Evolutionary conservation across 305 asterid genomes (phyloP).

Genomic region (Euphrasia arctica): DNA sequence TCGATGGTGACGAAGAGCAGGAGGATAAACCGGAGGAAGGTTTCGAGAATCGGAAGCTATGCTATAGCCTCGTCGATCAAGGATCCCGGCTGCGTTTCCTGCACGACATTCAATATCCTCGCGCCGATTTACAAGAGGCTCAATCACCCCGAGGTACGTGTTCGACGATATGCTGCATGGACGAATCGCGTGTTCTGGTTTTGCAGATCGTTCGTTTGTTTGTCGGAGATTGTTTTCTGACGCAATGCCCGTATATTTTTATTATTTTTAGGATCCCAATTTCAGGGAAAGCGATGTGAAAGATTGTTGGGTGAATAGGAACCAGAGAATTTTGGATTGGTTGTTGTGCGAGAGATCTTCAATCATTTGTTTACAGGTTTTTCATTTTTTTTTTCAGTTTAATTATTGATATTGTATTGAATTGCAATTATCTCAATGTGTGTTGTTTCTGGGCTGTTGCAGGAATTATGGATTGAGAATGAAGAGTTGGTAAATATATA

Average conservation of each 20-base stretch:
- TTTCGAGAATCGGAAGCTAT: constrained; percentile 70
- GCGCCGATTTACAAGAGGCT: constrained; percentile 96
- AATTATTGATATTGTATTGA: constrained; percentile 11
- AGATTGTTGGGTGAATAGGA: constrained; percentile 79
- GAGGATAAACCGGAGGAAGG: constrained; percentile 48
- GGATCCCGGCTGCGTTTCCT: constrained; percentile 79
- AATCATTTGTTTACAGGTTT: constrained; percentile 97
- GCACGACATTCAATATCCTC: constrained; percentile 94
- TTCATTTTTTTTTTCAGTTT: constrained; percentile 7
- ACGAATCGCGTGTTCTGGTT: background rate
- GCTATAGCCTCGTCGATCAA: constrained; percentile 75
- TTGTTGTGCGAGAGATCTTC: constrained; percentile 87
- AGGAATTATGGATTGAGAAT: constrained; percentile 99
- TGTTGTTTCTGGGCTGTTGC: constrained; percentile 14
- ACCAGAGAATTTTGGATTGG: constrained; percentile 84
- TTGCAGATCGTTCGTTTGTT: background rate
- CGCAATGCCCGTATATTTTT: constrained; percentile 25
- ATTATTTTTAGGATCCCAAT: constrained; percentile 71
- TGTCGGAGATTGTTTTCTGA: constrained; percentile 5
- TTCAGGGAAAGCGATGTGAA: constrained; percentile 84
- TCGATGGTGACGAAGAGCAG: constrained; percentile 69
- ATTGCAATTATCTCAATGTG: background rate
- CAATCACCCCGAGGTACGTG: constrained; percentile 50
- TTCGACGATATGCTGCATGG: background rate
- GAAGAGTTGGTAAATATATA: constrained; percentile 85